These are phyloP conservation scores for Hamigera avellanea DNA, from an alignment of 495 filamentous ascomycete genomes.

Conservation along the genomic window DNA sequence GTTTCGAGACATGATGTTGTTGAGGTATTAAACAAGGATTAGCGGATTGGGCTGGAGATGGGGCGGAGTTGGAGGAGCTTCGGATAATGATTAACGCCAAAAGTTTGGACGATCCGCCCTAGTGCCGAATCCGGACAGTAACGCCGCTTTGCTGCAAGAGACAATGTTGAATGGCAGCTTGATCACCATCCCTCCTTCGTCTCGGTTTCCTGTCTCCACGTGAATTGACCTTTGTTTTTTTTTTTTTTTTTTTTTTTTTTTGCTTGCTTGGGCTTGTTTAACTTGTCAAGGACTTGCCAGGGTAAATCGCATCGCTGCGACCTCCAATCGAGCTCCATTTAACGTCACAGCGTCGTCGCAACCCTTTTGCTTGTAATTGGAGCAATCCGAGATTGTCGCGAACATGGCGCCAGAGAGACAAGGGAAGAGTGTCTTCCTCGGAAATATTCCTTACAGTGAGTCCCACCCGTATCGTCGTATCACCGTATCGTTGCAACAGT, in stretches of 20 bases:
- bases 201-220: too few species aligned
- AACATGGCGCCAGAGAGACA: conserved; percentile 45
- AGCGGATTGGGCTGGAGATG: conserved; percentile 3
- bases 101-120: background rate
- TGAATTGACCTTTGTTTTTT: conserved; percentile 4
- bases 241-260: too few species aligned
- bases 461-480: background rate
- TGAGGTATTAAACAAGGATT: background rate
- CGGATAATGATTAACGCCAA: too few species aligned
- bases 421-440: conserved; percentile 67
- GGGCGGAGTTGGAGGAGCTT: conserved; percentile 7
- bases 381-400: background rate
- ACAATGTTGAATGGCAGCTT: too few species aligned
- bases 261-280: too few species aligned
- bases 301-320: too few species aligned
- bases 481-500: too few species aligned
- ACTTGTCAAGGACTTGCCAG: too few species aligned
- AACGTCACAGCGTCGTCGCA: too few species aligned
- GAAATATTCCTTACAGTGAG: conserved; percentile 64
- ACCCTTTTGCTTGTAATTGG: too few species aligned
- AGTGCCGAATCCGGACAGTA: conserved; percentile 1
- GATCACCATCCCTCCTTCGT: too few species aligned
- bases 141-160: background rate
- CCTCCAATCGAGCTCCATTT: too few species aligned
- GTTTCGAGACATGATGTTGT: conserved; percentile 39